Conservation (phyloP, 352 stramenopile genomes). For the Pythium myriotylum region DNA sequence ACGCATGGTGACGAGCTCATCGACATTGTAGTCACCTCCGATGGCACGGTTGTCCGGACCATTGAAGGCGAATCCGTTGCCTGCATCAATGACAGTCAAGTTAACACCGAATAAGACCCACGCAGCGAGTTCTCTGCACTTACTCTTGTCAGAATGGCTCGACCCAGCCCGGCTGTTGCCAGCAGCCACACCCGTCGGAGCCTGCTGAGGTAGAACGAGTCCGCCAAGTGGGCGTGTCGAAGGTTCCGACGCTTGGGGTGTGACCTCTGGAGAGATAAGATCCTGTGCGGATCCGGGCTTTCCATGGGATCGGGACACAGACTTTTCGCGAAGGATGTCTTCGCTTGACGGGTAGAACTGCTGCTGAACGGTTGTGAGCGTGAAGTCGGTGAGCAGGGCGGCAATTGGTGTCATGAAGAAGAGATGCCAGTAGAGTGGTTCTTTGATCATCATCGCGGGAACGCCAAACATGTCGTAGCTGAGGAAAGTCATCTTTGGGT, state of each 20-base stretch:
- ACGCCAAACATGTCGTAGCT: conserved; percentile 72
- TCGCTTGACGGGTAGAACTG: conserved; percentile 56
- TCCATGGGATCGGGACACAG: conserved; percentile 10
- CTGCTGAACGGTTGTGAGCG: conserved; percentile 39
- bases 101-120: background rate
- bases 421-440: conserved; percentile 59
- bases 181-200: conserved; percentile 4
- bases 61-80: conserved; percentile 42
- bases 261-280: conserved; percentile 8
- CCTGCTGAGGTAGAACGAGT: conserved; percentile 21
- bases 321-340: conserved; percentile 65
- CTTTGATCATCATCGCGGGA: conserved; percentile 37
- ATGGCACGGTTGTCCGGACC: conserved; percentile 18
- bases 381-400: conserved; percentile 49
- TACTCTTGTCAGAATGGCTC: conserved; percentile 3
- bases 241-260: background rate
- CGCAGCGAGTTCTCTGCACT: background rate
- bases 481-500: conserved; percentile 68
- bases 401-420: conserved; percentile 53
- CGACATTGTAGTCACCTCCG: background rate
- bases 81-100: conserved; percentile 15
- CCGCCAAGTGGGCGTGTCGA: conserved; percentile 4
- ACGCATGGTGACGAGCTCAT: conserved; percentile 38
- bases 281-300: conserved; percentile 21
- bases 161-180: background rate